Percentiles rank a stretch among this genome's conserved stretches.
phyloP scores from a whole-genome alignment of 2,329 filamentous ascomycete species.

The Endocalyx cinctus region DNA sequence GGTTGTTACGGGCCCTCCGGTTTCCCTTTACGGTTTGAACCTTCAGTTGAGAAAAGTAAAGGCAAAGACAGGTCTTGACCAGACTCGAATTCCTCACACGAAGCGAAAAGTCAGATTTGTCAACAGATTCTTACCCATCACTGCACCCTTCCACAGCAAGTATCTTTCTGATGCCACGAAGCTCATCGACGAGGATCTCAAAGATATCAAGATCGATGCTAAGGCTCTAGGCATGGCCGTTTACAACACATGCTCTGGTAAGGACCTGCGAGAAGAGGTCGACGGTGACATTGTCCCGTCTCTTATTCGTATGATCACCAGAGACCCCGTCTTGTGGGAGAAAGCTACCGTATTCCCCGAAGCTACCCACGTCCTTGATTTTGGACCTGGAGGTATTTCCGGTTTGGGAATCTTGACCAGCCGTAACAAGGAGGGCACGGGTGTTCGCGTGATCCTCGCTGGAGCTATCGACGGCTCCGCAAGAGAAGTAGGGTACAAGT shows the following conservation, averaged over 20 bases:
- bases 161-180: constrained; percentile 80
- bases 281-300: constrained; percentile 78
- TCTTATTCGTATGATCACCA: constrained; percentile 88
- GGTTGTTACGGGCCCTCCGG: constrained; percentile 92
- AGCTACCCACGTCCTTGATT: constrained; percentile 93
- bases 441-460: constrained; percentile 91
- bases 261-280: constrained; percentile 69
- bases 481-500: constrained; percentile 92
- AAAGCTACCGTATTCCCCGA: constrained; percentile 84
- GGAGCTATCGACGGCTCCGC: constrained; percentile 90
- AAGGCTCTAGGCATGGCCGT: constrained; percentile 76
- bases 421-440: constrained; percentile 98
- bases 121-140: constrained; percentile 96
- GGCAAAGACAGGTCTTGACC: constrained; percentile 93
- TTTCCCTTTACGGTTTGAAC: constrained; percentile 94
- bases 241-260: constrained; percentile 83
- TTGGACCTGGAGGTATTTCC: constrained; percentile 93
- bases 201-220: constrained; percentile 71
- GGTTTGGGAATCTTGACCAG: constrained; percentile 94
- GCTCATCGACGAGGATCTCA: constrained; percentile 82
- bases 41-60: constrained; percentile 94
- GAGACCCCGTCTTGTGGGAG: constrained; percentile 94
- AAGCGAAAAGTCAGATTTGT: constrained; percentile 95
- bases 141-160: constrained; percentile 95
- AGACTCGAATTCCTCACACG: constrained; percentile 89